These are phyloP conservation scores for Lathyrus sativus DNA, from an alignment of 306 rosid species.

Conservation along the genomic window DNA sequence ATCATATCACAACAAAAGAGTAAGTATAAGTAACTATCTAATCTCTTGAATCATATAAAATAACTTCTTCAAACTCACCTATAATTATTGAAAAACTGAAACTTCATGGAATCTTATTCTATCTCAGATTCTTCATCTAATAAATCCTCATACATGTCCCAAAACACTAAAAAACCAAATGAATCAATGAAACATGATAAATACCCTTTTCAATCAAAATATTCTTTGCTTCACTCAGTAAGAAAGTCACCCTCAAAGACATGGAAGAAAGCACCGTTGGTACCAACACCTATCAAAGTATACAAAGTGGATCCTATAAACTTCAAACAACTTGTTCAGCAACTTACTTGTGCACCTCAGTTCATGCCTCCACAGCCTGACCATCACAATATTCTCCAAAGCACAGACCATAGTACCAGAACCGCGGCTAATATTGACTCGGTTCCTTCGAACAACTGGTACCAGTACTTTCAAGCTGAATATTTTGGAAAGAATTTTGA, in stretches of 20 bases:
- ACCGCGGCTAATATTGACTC: conserved; percentile 16
- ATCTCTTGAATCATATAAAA: not conserved
- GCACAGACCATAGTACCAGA: not conserved
- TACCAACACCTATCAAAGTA: conserved; percentile 55
- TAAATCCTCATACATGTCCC: conserved; percentile 27
- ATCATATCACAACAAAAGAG: not conserved
- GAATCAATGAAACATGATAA: conserved; percentile 17
- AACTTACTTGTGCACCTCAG: conserved; percentile 68
- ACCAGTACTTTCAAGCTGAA: conserved; percentile 38
- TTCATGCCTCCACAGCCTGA: conserved; percentile 27
- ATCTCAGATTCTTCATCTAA: conserved; percentile 32
- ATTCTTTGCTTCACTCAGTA: conserved; percentile 52
- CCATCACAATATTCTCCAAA: conserved; percentile 32
- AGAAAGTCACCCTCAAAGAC: conserved; percentile 53
- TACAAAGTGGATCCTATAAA: conserved; percentile 77
- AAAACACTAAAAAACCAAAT: not conserved
- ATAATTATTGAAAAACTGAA: not conserved
- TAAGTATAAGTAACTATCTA: not conserved
- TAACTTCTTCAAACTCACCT: too few relatives aligned
- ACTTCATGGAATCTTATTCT: conserved; percentile 44
- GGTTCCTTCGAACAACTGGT: conserved; percentile 20
- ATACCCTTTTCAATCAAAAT: too few relatives aligned
- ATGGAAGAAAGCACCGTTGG: conserved; percentile 67
- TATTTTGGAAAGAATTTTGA: conserved; percentile 30
- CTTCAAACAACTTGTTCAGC: conserved; percentile 71